Conservation (phyloP, 257 asterid species). For the Pogostemon cablin region DNA sequence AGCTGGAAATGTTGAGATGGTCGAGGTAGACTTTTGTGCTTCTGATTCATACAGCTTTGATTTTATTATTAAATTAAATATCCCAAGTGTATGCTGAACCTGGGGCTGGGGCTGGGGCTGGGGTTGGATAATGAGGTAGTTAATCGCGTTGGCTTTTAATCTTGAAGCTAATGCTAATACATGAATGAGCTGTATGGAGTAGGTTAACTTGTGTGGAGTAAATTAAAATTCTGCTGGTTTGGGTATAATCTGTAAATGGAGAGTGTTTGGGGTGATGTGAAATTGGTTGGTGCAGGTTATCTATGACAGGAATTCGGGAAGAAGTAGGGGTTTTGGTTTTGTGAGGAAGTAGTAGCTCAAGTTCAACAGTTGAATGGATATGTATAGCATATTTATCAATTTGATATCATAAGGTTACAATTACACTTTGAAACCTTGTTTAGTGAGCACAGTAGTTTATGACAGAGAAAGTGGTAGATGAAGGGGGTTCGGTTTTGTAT, state of each 20-base stretch:
- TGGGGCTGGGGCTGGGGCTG: no score
- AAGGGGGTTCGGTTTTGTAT: constrained; percentile 94
- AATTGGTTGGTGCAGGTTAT: constrained; percentile 62
- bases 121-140: no score
- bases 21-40: constrained; percentile 63
- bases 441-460: constrained; percentile 71
- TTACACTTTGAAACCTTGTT: constrained; percentile 72
- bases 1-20: constrained; percentile 88
- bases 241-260: neutral
- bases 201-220: no score
- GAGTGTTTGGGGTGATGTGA: no score
- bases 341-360: constrained; percentile 88
- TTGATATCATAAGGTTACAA: neutral
- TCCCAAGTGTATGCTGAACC: neutral
- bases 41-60: neutral
- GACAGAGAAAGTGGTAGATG: constrained; percentile 90
- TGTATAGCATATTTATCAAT: constrained; percentile 49
- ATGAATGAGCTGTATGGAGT: no score
- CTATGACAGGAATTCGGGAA: constrained; percentile 78
- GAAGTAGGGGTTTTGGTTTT: constrained; percentile 93
- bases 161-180: no score
- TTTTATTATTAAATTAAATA: neutral
- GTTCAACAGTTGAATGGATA: constrained; percentile 76
- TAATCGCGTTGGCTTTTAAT: no score
- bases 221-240: neutral